These are phyloP conservation scores for Trametes coccinea DNA, from an alignment of 768 basidiomycete species.

Conservation along the genomic window DNA sequence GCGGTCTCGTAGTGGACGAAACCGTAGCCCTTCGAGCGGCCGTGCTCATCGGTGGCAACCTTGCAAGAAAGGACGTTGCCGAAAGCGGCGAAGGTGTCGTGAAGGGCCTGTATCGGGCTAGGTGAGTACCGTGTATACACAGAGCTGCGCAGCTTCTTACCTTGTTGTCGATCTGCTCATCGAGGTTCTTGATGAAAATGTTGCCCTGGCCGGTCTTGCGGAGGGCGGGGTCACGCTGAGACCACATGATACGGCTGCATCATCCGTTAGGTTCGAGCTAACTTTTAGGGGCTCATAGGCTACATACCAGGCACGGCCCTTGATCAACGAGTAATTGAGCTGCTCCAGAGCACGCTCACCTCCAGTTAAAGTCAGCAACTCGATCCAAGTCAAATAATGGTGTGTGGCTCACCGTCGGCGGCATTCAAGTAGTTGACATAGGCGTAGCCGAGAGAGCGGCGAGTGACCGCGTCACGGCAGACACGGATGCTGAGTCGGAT, in stretches of 20 bases:
- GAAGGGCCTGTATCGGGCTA: conserved; percentile 69
- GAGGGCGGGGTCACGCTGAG: conserved; percentile 98
- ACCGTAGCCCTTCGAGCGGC: conserved; percentile 95
- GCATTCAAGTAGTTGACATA: conserved; percentile 99
- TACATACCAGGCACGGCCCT: conserved; percentile 89
- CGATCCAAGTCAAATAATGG: conserved; percentile 2
- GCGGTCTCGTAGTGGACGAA: conserved; percentile 99
- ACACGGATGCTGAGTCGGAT: conserved; percentile 80
- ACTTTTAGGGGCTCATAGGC: not conserved
- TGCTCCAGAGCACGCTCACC: conserved; percentile 98
- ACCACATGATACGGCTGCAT: conserved; percentile 99
- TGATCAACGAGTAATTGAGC: conserved; percentile 99
- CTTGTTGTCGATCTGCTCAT: conserved; percentile 98
- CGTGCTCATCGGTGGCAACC: conserved; percentile 95
- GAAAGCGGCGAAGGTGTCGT: conserved; percentile 99
- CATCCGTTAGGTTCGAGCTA: not conserved
- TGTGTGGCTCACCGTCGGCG: conserved; percentile 69
- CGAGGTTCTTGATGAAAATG: conserved; percentile 99
- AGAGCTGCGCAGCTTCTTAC: conserved; percentile 36
- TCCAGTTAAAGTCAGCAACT: conserved; percentile 32
- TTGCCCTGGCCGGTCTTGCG: conserved; percentile 99
- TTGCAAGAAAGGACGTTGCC: conserved; percentile 99
- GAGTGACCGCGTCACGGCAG: conserved; percentile 99
- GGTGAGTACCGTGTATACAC: not conserved
- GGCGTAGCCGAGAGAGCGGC: conserved; percentile 98